A percentile compares a stretch with the other conserved stretches of the same genome.
Evolutionary conservation across 331 rosid species (phyloP).

Genomic region (Stylosanthes scabra): DNA sequence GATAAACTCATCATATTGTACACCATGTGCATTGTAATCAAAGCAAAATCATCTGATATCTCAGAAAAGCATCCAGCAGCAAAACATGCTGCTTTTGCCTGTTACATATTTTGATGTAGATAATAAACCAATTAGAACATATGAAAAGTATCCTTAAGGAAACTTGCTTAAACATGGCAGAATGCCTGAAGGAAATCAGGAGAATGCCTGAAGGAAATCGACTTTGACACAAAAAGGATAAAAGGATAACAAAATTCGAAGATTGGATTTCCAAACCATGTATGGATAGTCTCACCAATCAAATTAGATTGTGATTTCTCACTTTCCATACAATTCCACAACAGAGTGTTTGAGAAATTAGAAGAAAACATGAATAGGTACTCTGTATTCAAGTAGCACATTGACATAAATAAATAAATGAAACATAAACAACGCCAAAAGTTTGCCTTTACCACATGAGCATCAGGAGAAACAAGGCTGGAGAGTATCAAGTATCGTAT

Average conservation of each 20-base stretch:
- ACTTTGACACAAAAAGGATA: no score
- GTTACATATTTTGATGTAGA: conserved; percentile 29
- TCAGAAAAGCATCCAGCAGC: conserved; percentile 89
- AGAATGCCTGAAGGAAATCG: no score
- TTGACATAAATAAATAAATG: background rate
- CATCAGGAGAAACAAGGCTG: conserved; percentile 70
- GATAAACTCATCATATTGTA: conserved; percentile 59
- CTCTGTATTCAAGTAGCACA: conserved; percentile 1
- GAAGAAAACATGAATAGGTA: no score
- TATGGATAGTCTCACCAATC: no score
- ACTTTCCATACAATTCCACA: no score
- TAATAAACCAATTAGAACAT: conserved; percentile 20
- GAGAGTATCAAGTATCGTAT: conserved; percentile 79
- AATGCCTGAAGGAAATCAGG: no score
- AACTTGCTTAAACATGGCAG: no score
- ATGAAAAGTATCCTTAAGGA: background rate
- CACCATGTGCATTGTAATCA: conserved; percentile 69
- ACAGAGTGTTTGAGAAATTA: no score
- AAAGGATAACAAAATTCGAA: no score
- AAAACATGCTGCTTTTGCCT: conserved; percentile 78
- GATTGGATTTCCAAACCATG: no score
- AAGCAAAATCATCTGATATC: conserved; percentile 80
- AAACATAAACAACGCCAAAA: conserved; percentile 7
- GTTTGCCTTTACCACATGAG: conserved; percentile 62
- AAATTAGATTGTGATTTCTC: no score